Evolutionary conservation across 2,329 filamentous ascomycete species (phyloP).

Genomic region (Claviceps sp.): DNA sequence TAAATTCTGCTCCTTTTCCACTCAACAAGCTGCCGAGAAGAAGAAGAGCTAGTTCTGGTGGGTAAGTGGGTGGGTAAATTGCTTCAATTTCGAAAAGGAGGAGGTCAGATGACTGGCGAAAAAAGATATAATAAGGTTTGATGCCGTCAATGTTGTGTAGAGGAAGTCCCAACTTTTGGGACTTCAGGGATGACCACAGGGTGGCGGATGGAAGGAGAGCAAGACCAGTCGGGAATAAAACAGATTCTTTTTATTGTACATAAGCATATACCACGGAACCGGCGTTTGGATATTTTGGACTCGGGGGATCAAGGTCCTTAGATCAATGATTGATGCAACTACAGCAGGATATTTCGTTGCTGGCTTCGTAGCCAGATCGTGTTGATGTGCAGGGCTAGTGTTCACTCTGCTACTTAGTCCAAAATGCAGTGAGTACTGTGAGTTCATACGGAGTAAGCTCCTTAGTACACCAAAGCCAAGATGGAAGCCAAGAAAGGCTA

Average conservation of each 20-base stretch:
- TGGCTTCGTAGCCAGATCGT: not conserved
- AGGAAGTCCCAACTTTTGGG: constrained; percentile 11
- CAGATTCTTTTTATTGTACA: constrained; percentile 20
- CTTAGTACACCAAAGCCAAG: too few species aligned
- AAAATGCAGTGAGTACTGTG: not conserved
- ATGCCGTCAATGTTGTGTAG: constrained; percentile 11
- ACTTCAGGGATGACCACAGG: constrained; percentile 26
- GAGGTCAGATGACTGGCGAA: not conserved
- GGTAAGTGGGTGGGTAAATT: too few species aligned
- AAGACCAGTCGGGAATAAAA: not conserved
- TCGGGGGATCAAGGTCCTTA: not conserved
- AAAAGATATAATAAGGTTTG: too few species aligned
- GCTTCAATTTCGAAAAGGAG: not conserved
- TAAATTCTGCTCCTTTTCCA: constrained; percentile 78
- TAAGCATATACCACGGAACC: constrained; percentile 13
- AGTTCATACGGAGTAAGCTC: not conserved
- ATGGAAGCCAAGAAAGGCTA: too few species aligned
- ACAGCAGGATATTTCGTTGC: not conserved
- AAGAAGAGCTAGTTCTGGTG: constrained; percentile 18
- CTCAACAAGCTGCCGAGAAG: constrained; percentile 40
- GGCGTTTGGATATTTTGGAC: constrained; percentile 5
- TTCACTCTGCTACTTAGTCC: not conserved
- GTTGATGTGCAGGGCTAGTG: not conserved
- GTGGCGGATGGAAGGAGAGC: not conserved
- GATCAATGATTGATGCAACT: not conserved